Evolutionary conservation across 192 early-diverging fungal species (phyloP).

Genomic region (Coemansia sp.): DNA sequence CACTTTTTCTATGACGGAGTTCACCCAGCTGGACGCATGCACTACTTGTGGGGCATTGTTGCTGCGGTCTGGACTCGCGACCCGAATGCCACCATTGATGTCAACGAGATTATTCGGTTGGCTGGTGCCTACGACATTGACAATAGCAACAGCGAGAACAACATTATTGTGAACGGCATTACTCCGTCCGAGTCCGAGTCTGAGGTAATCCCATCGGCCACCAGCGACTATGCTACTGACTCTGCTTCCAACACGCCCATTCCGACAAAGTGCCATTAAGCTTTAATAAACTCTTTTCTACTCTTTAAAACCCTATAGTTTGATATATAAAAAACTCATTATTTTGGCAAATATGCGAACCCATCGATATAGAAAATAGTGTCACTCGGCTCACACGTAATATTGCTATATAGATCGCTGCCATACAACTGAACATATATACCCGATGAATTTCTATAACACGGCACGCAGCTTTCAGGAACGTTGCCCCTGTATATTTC

Average conservation of each 20-base stretch:
- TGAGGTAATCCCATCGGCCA: not conserved
- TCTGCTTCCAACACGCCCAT: not conserved
- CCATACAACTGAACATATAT: too few species aligned
- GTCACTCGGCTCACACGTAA: too few species aligned
- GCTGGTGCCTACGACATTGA: conserved; percentile 20
- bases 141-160: conserved; percentile 34
- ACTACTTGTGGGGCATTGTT: conserved; percentile 44
- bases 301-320: too few species aligned
- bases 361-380: too few species aligned
- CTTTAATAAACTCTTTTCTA: not conserved
- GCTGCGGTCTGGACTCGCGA: conserved; percentile 38
- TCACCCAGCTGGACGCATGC: conserved; percentile 49
- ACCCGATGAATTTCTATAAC: too few species aligned
- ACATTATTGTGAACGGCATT: conserved; percentile 29
- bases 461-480: too few species aligned
- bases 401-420: too few species aligned
- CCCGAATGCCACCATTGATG: conserved; percentile 22
- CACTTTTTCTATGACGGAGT: conserved; percentile 45
- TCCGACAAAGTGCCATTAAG: not conserved
- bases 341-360: too few species aligned
- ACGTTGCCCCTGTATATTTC: too few species aligned
- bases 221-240: not conserved
- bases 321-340: too few species aligned
- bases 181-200: conserved; percentile 3
- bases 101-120: conserved; percentile 16